Evolutionary conservation across 1,284 basidiomycete genomes (phyloP).

Genomic region (Porodaedalea pini): DNA sequence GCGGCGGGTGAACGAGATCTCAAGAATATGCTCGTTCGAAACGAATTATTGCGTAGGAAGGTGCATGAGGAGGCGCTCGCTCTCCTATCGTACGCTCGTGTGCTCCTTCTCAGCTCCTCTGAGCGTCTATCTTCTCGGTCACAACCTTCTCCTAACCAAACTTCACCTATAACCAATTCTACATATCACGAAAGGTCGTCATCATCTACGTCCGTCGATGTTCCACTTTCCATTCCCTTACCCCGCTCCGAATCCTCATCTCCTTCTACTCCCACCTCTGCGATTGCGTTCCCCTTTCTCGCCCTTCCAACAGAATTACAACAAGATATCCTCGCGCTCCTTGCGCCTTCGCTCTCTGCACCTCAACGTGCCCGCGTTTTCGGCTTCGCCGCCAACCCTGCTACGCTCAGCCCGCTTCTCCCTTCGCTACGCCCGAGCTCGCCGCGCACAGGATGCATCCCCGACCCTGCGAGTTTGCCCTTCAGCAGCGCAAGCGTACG

Average conservation of each 20-base stretch:
- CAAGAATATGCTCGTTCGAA: constrained; percentile 42
- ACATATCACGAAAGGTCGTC: no score
- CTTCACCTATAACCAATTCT: no score
- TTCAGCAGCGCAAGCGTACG: background rate
- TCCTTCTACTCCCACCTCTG: background rate
- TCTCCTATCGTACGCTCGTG: constrained; percentile 50
- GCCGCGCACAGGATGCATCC: constrained; percentile 28
- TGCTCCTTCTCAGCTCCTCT: constrained; percentile 39
- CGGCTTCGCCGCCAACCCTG: constrained; percentile 47
- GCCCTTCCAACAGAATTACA: constrained; percentile 59
- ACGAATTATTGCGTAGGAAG: constrained; percentile 43
- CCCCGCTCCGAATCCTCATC: constrained; percentile 9
- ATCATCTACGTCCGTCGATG: no score
- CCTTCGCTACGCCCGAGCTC: constrained; percentile 29
- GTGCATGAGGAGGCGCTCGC: constrained; percentile 48
- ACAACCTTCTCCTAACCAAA: constrained; percentile 2
- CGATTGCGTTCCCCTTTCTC: constrained; percentile 35
- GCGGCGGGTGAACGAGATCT: constrained; percentile 32
- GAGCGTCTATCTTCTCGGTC: background rate
- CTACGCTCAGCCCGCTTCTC: constrained; percentile 53
- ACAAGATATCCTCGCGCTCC: constrained; percentile 52
- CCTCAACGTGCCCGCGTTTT: constrained; percentile 55
- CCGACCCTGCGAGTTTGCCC: constrained; percentile 34
- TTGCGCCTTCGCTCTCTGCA: constrained; percentile 55
- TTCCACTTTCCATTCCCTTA: no score